These are phyloP conservation scores for Fusarium sp. DNA, from an alignment of 2,329 filamentous ascomycete species.

Conservation along the genomic window DNA sequence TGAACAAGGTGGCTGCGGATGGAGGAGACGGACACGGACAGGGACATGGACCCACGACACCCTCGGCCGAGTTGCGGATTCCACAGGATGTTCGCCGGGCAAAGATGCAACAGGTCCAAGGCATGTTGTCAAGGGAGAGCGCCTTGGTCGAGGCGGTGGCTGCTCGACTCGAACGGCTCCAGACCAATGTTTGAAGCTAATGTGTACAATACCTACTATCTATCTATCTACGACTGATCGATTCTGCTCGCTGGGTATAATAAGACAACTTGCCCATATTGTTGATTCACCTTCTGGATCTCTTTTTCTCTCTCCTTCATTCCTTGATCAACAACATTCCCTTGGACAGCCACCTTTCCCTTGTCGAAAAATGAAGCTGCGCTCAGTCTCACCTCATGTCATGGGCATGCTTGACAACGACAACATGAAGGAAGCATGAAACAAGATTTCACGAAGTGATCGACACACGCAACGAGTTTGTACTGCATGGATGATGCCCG, in stretches of 20 bases:
- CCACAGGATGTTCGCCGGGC: conserved; percentile 69
- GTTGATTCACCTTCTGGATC: neutral
- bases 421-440: neutral
- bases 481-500: neutral
- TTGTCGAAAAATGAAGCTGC: neutral
- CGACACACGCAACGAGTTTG: neutral
- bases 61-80: conserved; percentile 59
- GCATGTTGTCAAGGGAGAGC: conserved; percentile 72
- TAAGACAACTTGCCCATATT: conserved; percentile 7
- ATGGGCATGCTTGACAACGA: neutral
- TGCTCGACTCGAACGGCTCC: conserved; percentile 68
- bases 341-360: neutral
- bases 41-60: conserved; percentile 40
- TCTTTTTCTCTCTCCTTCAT: neutral
- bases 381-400: neutral
- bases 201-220: conserved; percentile 37
- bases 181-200: conserved; percentile 41
- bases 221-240: neutral
- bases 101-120: conserved; percentile 72
- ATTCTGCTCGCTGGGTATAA: conserved; percentile 13
- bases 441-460: neutral
- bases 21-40: conserved; percentile 4
- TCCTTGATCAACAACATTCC: neutral
- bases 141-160: conserved; percentile 75
- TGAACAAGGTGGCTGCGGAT: conserved; percentile 48